phyloP scores from a whole-genome alignment of 441 rosid species.

The Mallotus japonicus region DNA sequence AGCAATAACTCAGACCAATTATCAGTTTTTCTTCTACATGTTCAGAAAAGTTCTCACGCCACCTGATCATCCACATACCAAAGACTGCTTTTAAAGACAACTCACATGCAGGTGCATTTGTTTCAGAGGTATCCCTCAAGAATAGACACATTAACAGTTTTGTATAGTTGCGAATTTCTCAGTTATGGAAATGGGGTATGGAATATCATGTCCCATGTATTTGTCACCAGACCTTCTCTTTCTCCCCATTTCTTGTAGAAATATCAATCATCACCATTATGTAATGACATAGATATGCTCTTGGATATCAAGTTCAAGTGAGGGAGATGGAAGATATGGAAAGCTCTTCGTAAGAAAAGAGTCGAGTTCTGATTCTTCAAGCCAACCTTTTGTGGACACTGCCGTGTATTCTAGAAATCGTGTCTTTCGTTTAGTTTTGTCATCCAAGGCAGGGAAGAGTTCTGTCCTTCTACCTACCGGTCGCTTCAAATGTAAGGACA shows the following conservation, averaged over 20 bases:
- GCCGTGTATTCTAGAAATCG: slow-evolving; percentile 95
- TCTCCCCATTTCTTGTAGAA: slow-evolving; percentile 6
- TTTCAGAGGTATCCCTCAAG: slow-evolving; percentile 67
- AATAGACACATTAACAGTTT: neutral
- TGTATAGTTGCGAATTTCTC: neutral
- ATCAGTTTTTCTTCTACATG: neutral
- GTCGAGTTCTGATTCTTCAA: slow-evolving; percentile 41
- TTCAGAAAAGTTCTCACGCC: slow-evolving; percentile 95
- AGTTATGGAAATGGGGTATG: neutral
- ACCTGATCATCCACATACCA: slow-evolving; percentile 71
- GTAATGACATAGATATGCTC: slow-evolving; percentile 59
- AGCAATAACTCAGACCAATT: neutral
- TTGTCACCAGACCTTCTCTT: neutral
- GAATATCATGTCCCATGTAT: neutral
- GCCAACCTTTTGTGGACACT: slow-evolving; percentile 76
- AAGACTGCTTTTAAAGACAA: slow-evolving; percentile 89
- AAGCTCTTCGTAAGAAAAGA: slow-evolving; percentile 71
- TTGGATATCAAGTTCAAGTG: slow-evolving; percentile 50
- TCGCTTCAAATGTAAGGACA: slow-evolving; percentile 72
- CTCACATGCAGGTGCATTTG: slow-evolving; percentile 87
- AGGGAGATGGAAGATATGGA: slow-evolving; percentile 48
- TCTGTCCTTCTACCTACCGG: slow-evolving; percentile 78
- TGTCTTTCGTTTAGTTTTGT: slow-evolving; percentile 83
- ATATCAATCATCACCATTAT: slow-evolving; percentile 15
- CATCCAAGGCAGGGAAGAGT: slow-evolving; percentile 92